Percentiles rank a stretch among this genome's conserved stretches.
phyloP scores from a whole-genome alignment of 768 basidiomycete species.

The Mrakia frigida region DNA sequence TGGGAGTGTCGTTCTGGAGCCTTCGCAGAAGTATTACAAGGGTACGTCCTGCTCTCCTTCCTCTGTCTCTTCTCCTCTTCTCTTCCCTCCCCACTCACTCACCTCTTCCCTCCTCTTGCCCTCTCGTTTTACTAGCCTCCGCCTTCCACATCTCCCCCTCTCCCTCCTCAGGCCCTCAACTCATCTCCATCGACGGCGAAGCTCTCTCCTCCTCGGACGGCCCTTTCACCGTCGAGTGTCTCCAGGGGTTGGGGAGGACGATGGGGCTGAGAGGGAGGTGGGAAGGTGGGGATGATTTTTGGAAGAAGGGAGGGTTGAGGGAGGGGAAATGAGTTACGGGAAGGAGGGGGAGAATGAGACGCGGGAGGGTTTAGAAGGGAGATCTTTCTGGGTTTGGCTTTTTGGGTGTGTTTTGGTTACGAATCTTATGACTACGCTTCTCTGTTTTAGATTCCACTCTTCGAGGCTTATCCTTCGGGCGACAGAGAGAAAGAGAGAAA shows the following conservation, averaged over 20 bases:
- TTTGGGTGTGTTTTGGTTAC: too few relatives aligned
- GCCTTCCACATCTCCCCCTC: conserved; percentile 14
- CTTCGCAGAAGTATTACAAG: conserved; percentile 2
- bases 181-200: conserved; percentile 23
- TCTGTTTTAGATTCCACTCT: too few relatives aligned
- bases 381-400: too few relatives aligned
- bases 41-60: not conserved
- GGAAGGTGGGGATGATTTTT: conserved; percentile 21
- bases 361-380: too few relatives aligned
- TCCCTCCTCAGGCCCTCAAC: not conserved
- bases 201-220: not conserved
- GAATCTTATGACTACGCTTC: too few relatives aligned
- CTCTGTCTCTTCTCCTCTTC: not conserved
- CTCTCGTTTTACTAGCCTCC: not conserved
- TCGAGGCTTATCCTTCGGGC: too few relatives aligned
- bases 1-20: not conserved
- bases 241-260: conserved; percentile 10
- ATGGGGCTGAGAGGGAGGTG: conserved; percentile 16
- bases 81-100: not conserved
- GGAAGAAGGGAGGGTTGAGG: not conserved
- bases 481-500: too few relatives aligned
- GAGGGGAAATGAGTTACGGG: too few relatives aligned
- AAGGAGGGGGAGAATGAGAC: not conserved
- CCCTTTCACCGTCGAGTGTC: conserved; percentile 3
- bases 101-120: not conserved